Evolutionary conservation across 1,284 basidiomycete species (phyloP), one percentile per base, ranked within the genome.

Genomic region (Anthracocystis setariae): DNA sequence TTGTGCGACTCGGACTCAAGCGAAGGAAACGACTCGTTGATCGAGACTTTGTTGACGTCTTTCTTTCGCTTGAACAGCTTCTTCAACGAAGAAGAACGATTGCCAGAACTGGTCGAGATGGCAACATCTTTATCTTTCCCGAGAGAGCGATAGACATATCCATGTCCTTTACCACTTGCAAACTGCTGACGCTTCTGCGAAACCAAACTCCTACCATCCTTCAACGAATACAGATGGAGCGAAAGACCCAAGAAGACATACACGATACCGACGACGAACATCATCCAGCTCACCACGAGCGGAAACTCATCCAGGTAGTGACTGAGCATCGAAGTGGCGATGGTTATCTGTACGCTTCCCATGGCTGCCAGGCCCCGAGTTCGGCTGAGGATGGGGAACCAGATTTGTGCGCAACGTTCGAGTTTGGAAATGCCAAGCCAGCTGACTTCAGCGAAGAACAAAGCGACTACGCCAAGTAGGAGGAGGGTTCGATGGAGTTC

Each of bases 251-350:
- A 37, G 23, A 46, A 42, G 18, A 73, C 33, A 12, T 73, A 73
- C 27, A 52, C 9, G 38, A 74, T 40, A 20, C 73, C 71, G 17
- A 71, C 37, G 46, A 70, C 46, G 49, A 74, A 68, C 48, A 74
- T 29, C 57, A 79, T 58, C 73, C 71, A 74, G 52, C 72, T 58
- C 8, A 70, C 56, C 24, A 70, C 64, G 3, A 77, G 58, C 10
- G 74, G 73, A 32, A 78, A 73, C 24, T 57, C 53, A 29, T 70
- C 64, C 29, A 73, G 49, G 17, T 68, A 65, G 33, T 73, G 70
- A 25, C 60, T 64, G n/a, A 73, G 70, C 3, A 68, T 52, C 4
- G 60, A 61, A 8, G 60, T 64, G 0, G 70, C 64, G 2, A 73
- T 40, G 4, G 69, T 54, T 5, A 77, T 53, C 9, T 78, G 73